These are phyloP conservation scores for Heterobasidion occidentale DNA, from an alignment of 1,284 basidiomycete genomes.

Conservation along the genomic window DNA sequence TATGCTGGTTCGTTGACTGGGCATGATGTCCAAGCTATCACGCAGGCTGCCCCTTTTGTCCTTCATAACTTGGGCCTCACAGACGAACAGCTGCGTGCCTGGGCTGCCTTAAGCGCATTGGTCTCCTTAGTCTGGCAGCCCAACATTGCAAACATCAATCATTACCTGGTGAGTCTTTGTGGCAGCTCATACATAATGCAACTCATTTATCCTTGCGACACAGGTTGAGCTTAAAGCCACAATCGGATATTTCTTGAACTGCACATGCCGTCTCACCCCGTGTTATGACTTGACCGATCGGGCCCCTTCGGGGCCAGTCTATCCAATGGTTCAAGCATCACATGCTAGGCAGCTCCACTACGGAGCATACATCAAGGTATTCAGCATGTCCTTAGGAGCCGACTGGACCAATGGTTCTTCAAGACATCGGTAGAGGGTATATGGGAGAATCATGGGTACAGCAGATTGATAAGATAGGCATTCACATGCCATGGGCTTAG, in stretches of 20 bases:
- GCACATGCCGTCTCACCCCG: neutral
- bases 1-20: slow-evolving; percentile 23
- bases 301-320: too few species aligned
- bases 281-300: too few species aligned
- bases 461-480: too few species aligned
- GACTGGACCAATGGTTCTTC: too few species aligned
- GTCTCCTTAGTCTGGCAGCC: slow-evolving; percentile 21
- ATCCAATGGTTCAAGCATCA: too few species aligned
- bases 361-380: too few species aligned
- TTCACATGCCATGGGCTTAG: too few species aligned
- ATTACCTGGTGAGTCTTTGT: slow-evolving; percentile 8
- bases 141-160: slow-evolving; percentile 14
- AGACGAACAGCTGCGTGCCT: slow-evolving; percentile 11
- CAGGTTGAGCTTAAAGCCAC: neutral
- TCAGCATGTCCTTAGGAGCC: too few species aligned
- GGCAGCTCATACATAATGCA: too few species aligned
- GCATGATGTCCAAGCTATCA: slow-evolving; percentile 20
- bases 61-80: slow-evolving; percentile 17
- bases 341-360: too few species aligned
- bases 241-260: neutral
- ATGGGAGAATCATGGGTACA: too few species aligned
- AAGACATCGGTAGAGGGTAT: too few species aligned
- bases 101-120: slow-evolving; percentile 16
- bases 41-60: slow-evolving; percentile 22
- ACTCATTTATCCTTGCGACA: neutral